Evolutionary conservation across 2,329 filamentous ascomycete genomes (phyloP).

Genomic region (Pyrenophora tritici-repentis): DNA sequence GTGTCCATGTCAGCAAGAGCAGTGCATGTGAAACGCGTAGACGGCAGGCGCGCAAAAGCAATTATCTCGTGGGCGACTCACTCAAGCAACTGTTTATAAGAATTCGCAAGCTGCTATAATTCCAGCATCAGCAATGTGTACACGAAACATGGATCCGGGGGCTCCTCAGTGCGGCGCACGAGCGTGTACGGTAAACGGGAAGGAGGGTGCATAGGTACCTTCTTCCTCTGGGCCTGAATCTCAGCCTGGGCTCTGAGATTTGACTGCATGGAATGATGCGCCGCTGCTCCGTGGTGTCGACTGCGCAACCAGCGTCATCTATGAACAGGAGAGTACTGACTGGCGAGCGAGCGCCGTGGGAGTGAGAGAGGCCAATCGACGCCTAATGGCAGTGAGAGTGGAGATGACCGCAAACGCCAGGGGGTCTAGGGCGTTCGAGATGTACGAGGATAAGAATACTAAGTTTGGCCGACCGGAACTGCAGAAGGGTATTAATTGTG

Average conservation of each 20-base stretch:
- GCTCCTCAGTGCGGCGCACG: slow-evolving; percentile 11
- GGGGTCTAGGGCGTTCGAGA: slow-evolving; percentile 20
- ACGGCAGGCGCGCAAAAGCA: slow-evolving; percentile 8
- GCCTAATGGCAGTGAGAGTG: slow-evolving; percentile 14
- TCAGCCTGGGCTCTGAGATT: slow-evolving; percentile 58
- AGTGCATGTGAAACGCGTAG: slow-evolving; percentile 4
- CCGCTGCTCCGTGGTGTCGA: slow-evolving; percentile 36
- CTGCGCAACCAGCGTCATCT: slow-evolving; percentile 45
- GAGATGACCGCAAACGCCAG: slow-evolving; percentile 31
- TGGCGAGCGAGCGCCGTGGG: slow-evolving; percentile 33
- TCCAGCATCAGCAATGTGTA: slow-evolving; percentile 10
- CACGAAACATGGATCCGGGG: not conserved
- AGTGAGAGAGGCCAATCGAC: slow-evolving; percentile 11
- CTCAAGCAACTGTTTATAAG: slow-evolving; percentile 95
- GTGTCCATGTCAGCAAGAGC: slow-evolving; percentile 29
- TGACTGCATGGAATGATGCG: slow-evolving; percentile 51
- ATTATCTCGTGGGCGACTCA: slow-evolving; percentile 55
- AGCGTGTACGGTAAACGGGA: slow-evolving; percentile 1
- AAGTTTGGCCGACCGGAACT: slow-evolving; percentile 3
- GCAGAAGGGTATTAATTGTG: slow-evolving; percentile 6
- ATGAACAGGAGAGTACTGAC: slow-evolving; percentile 19
- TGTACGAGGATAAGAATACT: slow-evolving; percentile 9
- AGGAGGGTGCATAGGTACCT: slow-evolving; percentile 52
- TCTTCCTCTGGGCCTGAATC: slow-evolving; percentile 63
- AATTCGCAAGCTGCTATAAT: slow-evolving; percentile 78